phyloP scores from a whole-genome alignment of 495 filamentous ascomycete species.

The Penicillium atrosanguineum region DNA sequence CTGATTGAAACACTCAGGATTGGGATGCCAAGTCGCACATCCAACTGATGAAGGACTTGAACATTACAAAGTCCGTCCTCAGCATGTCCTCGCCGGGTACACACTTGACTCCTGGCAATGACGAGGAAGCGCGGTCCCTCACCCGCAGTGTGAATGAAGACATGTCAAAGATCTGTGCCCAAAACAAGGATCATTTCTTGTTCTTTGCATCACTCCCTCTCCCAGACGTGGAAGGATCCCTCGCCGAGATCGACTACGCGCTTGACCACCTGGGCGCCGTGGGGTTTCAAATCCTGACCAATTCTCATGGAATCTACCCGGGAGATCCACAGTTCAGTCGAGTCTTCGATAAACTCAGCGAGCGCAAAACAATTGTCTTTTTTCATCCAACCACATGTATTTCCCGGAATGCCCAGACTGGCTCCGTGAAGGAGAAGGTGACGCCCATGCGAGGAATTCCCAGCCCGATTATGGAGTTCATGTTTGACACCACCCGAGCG shows the following conservation, averaged over 20 bases:
- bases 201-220: constrained; percentile 54
- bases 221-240: constrained; percentile 38
- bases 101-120: constrained; percentile 35
- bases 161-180: constrained; percentile 33
- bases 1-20: constrained; percentile 14
- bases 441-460: constrained; percentile 35
- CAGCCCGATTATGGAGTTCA: constrained; percentile 53
- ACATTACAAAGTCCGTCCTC: constrained; percentile 50
- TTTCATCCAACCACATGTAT: constrained; percentile 50
- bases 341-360: constrained; percentile 38
- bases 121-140: constrained; percentile 26
- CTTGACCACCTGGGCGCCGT: constrained; percentile 39
- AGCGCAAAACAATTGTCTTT: constrained; percentile 40
- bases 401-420: constrained; percentile 7
- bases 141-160: constrained; percentile 38
- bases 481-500: constrained; percentile 52
- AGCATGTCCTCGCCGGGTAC: constrained; percentile 52
- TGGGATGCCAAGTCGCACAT: constrained; percentile 48
- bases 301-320: constrained; percentile 50
- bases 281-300: constrained; percentile 49
- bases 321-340: constrained; percentile 42
- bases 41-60: constrained; percentile 39
- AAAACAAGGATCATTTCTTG: constrained; percentile 38
- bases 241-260: constrained; percentile 44
- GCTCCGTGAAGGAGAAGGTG: constrained; percentile 3